Percentiles rank a stretch among this genome's conserved stretches.
Conservation (phyloP, 1,284 basidiomycete genomes). For the Inonotus hispidus region DNA sequence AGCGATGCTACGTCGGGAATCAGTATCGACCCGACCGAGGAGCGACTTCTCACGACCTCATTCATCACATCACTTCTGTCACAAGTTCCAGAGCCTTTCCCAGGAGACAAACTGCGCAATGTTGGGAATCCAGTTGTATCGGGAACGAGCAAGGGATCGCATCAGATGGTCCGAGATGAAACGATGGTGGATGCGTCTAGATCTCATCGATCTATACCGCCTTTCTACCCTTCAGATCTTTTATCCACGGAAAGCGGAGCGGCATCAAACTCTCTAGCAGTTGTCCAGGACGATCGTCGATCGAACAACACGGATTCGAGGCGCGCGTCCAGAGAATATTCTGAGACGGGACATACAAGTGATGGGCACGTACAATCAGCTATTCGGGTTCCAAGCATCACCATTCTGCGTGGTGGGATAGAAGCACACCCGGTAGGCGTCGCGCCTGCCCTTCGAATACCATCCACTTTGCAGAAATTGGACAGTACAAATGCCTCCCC, state of each 20-base stretch:
- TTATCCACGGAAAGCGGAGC: not conserved
- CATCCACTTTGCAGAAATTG: not conserved
- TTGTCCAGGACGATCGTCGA: not conserved
- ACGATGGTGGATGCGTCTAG: not conserved
- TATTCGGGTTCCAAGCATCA: constrained; percentile 12
- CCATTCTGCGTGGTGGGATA: not conserved
- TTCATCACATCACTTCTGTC: constrained; percentile 55
- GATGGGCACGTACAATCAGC: constrained; percentile 13
- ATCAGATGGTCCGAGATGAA: not conserved
- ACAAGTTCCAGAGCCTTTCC: constrained; percentile 17
- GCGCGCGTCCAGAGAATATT: not conserved
- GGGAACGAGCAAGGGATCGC: not conserved
- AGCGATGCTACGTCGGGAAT: constrained; percentile 57
- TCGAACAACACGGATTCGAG: not conserved
- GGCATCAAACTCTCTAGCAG: not conserved
- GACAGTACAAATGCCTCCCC: constrained; percentile 1
- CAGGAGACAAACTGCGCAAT: constrained; percentile 2
- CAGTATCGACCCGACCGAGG: constrained; percentile 49
- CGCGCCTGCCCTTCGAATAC: constrained; percentile 11
- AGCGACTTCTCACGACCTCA: constrained; percentile 51
- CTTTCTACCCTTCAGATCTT: constrained; percentile 9
- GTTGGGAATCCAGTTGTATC: not conserved
- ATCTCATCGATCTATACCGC: not conserved
- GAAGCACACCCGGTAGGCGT: constrained; percentile 12
- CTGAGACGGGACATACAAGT: constrained; percentile 3